Evolutionary conservation across 768 basidiomycete genomes (phyloP), one percentile per base, ranked within the genome.

Genomic region (Goffeauzyma gilvescens): DNA sequence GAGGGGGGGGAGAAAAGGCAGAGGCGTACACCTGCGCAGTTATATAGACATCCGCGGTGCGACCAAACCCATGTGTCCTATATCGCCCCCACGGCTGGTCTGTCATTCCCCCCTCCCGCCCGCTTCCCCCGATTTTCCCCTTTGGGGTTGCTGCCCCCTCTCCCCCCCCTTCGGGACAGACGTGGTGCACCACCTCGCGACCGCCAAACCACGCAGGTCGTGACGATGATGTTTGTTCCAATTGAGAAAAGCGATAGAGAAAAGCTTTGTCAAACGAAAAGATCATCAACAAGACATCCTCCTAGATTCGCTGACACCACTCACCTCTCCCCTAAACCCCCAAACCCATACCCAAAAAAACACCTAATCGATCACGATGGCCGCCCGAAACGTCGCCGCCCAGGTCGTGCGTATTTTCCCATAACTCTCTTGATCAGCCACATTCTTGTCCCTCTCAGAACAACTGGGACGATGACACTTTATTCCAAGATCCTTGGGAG

Each of bases 351-450:
- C 34, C n/a, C 18, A 36, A 15, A 15, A 15, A 4, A 18, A 6
- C 20, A 36, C 15, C 13, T 12, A 15, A 12, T 18, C 17, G n/a
- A 36, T 47, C 41, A 55, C 49, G 50, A 64, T 64, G 62, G 58
- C 60, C 22, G 46, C 62, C 41, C 54, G 50, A 50, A 46, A 50
- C 43, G 62, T 57, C 32, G 52, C 58, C 38, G 48, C 56, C 42
- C 37, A 47, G 34, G 60, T 62, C 51, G 61, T 61, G 39, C 41
- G 58, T 59, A 40, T 41, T 38, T 41, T 43, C 17, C 20, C 32
- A 22, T 45, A 37, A 26, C 26, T 8, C 27, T 31, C 23, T 23
- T 43, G 20, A 41, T 8, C 20, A 41, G 18, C 18, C n/a, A 23
- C 18, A 14, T 17, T 13, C 10, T 36, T 17, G 10, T 22, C 5